phyloP scores from a whole-genome alignment of 2,329 filamentous ascomycete species.

The Pyrenophora seminiperda region DNA sequence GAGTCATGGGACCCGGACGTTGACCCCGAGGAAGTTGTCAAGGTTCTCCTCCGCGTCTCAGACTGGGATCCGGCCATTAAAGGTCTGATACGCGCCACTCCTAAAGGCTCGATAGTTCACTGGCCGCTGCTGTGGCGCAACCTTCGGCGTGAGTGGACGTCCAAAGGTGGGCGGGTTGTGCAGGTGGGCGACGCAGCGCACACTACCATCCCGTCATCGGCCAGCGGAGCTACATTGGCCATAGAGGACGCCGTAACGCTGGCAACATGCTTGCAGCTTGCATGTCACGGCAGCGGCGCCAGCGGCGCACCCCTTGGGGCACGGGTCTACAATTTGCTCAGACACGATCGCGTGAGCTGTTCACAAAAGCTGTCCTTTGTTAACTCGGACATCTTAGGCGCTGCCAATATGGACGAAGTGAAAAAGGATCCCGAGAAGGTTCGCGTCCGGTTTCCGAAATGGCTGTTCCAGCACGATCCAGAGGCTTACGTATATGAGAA shows the following conservation, averaged over 20 bases:
- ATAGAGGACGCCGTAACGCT: neutral
- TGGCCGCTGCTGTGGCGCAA: slow-evolving; percentile 60
- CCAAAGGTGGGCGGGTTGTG: slow-evolving; percentile 1
- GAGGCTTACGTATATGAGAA: slow-evolving; percentile 46
- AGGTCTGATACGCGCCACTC: slow-evolving; percentile 1
- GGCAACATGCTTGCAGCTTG: neutral
- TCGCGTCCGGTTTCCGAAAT: slow-evolving; percentile 32
- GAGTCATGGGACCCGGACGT: slow-evolving; percentile 12
- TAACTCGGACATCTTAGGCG: slow-evolving; percentile 22
- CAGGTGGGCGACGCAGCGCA: slow-evolving; percentile 52
- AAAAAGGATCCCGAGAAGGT: slow-evolving; percentile 35
- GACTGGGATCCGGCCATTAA: slow-evolving; percentile 9
- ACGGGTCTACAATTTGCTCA: neutral
- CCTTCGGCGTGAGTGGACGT: slow-evolving; percentile 56
- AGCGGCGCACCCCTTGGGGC: neutral
- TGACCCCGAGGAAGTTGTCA: slow-evolving; percentile 1
- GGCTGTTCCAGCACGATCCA: slow-evolving; percentile 47
- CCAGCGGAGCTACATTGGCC: neutral
- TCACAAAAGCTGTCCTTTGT: slow-evolving; percentile 8
- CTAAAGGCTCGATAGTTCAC: slow-evolving; percentile 43
- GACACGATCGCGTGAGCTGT: slow-evolving; percentile 5
- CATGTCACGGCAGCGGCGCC: neutral
- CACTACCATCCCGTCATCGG: too few species aligned
- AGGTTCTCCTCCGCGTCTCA: slow-evolving; percentile 3
- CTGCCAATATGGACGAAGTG: slow-evolving; percentile 48